These are phyloP conservation scores for Dunaliella sp. DNA, from an alignment of 139 green algal genomes.

Conservation along the genomic window DNA sequence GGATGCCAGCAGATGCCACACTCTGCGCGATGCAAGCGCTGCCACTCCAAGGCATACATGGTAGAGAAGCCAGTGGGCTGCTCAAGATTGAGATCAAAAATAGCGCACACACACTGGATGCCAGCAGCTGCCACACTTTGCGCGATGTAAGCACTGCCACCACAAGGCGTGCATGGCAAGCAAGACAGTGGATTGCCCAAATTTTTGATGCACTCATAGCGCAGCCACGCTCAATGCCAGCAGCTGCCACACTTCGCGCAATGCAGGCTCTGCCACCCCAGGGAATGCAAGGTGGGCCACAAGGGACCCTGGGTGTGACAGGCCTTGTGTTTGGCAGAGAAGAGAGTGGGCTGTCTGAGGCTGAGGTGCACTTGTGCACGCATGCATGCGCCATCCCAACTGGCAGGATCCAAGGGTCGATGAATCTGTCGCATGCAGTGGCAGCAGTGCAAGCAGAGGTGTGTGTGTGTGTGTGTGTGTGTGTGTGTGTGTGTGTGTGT, in stretches of 20 bases:
- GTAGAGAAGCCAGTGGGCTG: no score
- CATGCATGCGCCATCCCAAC: slow-evolving; percentile 73
- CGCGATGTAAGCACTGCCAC: no score
- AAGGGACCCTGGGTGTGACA: slow-evolving; percentile 6
- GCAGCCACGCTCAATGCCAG: background rate
- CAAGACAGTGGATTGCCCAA: background rate
- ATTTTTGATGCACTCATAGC: no score
- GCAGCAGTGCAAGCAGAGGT: slow-evolving; percentile 30
- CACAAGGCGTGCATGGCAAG: background rate
- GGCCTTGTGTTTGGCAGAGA: slow-evolving; percentile 80
- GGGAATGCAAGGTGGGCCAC: background rate
- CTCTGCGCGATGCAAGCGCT: no score
- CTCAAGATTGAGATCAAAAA: no score
- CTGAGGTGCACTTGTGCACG: slow-evolving; percentile 63
- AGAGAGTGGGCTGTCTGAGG: slow-evolving; percentile 62
- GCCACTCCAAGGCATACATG: no score
- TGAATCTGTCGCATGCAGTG: slow-evolving; percentile 78
- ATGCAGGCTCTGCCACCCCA: background rate
- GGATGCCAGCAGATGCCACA: no score
- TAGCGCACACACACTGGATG: no score
- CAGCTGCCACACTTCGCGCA: background rate
- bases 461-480: no score
- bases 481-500: no score
- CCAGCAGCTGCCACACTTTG: no score
- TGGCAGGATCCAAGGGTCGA: slow-evolving; percentile 31